A percentile compares a stretch with the other conserved stretches of the same genome.
These are phyloP conservation scores for Cymbidium sinense DNA, from an alignment of 106 monocot genomes.

Conservation along the genomic window DNA sequence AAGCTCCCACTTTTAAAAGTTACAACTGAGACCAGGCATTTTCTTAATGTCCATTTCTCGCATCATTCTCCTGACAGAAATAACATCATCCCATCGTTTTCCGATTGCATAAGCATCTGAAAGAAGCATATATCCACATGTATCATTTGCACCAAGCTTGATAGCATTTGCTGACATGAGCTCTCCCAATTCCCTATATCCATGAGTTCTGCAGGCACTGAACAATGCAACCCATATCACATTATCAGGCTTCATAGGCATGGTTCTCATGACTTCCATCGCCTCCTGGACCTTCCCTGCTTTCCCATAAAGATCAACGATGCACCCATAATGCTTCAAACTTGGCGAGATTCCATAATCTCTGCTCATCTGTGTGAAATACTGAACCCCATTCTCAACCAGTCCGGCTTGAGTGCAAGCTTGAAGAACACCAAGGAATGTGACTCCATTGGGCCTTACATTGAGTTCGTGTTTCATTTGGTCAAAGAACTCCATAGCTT, in stretches of 20 bases:
- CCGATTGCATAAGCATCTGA: constrained; percentile 15
- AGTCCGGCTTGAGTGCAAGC: constrained; percentile 29
- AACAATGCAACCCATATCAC: constrained; percentile 32
- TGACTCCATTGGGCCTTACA: constrained; percentile 16
- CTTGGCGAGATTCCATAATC: constrained; percentile 17
- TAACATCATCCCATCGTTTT: constrained; percentile 23
- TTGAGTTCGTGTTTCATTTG: constrained; percentile 1
- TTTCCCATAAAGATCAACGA: constrained; percentile 32
- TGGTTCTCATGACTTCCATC: constrained; percentile 10
- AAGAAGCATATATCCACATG: constrained; percentile 18
- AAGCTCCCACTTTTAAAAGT: not conserved
- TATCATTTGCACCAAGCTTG: constrained; percentile 11
- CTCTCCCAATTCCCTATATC: constrained; percentile 7
- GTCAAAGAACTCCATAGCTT: constrained; percentile 13
- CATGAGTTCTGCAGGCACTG: constrained; percentile 16
- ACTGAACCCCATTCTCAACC: constrained; percentile 17
- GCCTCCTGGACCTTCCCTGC: constrained; percentile 28
- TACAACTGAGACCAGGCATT: constrained; percentile 18
- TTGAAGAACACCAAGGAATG: constrained; percentile 22
- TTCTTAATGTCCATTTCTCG: constrained; percentile 28
- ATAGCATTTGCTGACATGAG: constrained; percentile 10
- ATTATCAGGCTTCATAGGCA: constrained; percentile 32
- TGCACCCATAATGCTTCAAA: constrained; percentile 36
- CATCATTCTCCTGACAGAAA: constrained; percentile 21
- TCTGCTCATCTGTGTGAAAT: constrained; percentile 18